Evolutionary conservation across 192 early-diverging fungal species (phyloP).

Genomic region (Podila minutissima): DNA sequence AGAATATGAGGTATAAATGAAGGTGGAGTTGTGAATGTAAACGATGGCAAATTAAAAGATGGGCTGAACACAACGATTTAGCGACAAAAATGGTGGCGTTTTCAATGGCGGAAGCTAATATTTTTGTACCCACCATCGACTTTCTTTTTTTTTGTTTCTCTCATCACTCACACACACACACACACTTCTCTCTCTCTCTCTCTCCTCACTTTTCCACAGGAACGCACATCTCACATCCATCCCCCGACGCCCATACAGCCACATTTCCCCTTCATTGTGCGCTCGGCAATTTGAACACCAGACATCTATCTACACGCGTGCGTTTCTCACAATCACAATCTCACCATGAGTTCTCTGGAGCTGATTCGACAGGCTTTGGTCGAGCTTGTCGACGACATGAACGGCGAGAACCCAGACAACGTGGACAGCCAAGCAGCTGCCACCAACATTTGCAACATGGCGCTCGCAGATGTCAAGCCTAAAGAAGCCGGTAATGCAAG

Average conservation of each 20-base stretch:
- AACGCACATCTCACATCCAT: not conserved
- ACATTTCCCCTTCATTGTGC: no score
- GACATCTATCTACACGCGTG: no score
- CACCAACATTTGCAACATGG: constrained; percentile 46
- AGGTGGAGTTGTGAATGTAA: not conserved
- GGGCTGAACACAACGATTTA: not conserved
- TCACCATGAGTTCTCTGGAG: constrained; percentile 34
- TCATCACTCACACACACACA: not conserved
- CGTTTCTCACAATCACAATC: not conserved
- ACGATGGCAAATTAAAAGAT: not conserved
- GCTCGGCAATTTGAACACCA: no score
- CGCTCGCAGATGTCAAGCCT: constrained; percentile 24
- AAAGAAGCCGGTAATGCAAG: constrained; percentile 22
- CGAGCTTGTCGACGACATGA: constrained; percentile 49
- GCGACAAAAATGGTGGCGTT: not conserved
- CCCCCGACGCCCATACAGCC: no score
- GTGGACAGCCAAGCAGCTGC: constrained; percentile 46
- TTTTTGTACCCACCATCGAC: not conserved
- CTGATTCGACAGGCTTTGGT: constrained; percentile 46
- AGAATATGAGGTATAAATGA: not conserved
- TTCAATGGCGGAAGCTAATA: not conserved
- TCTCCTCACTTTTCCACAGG: not conserved
- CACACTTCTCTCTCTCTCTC: not conserved
- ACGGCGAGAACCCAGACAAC: constrained; percentile 30
- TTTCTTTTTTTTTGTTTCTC: not conserved